A percentile compares a stretch with the other conserved stretches of the same genome.
Evolutionary conservation across 2,329 filamentous ascomycete genomes (phyloP).

Genomic region (Corinectria fuckeliana): DNA sequence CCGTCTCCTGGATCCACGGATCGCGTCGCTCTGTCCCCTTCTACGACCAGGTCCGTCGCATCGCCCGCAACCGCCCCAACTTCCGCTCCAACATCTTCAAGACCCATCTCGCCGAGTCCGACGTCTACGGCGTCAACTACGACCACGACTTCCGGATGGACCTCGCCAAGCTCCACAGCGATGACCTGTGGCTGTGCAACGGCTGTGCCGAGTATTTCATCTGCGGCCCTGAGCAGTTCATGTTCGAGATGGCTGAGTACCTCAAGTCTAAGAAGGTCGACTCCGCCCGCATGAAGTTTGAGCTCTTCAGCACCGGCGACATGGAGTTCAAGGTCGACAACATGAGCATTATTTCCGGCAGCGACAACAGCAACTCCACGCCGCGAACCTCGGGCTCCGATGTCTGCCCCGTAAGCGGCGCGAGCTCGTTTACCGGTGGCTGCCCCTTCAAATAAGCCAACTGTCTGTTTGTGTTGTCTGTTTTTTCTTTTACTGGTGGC

Average conservation of each 20-base stretch:
- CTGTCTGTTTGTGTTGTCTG: background rate
- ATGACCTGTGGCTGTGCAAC: conserved; percentile 54
- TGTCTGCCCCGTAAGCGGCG: conserved; percentile 20
- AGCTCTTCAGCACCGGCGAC: conserved; percentile 56
- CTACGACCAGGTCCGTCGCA: conserved; percentile 55
- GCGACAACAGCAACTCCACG: conserved; percentile 17
- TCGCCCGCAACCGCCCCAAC: conserved; percentile 48
- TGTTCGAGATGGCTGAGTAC: conserved; percentile 56
- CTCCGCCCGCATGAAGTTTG: conserved; percentile 49
- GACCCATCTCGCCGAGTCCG: conserved; percentile 54
- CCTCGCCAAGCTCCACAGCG: conserved; percentile 50
- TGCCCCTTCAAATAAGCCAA: conserved; percentile 19
- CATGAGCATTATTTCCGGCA: conserved; percentile 37
- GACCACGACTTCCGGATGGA: conserved; percentile 53
- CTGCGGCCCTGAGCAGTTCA: conserved; percentile 62
- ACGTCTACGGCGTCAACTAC: conserved; percentile 52
- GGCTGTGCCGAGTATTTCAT: conserved; percentile 59
- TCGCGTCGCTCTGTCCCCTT: conserved; percentile 61
- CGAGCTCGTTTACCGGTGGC: conserved; percentile 11
- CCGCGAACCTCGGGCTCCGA: conserved; percentile 20
- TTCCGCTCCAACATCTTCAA: conserved; percentile 56
- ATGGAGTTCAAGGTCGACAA: conserved; percentile 46
- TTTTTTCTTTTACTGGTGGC: background rate
- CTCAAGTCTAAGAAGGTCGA: conserved; percentile 50
- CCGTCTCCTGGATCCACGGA: conserved; percentile 66